Base-by-base conservation (phyloP, 2,329 filamentous ascomycete species). In the Verticillium alfalfae region DNA sequence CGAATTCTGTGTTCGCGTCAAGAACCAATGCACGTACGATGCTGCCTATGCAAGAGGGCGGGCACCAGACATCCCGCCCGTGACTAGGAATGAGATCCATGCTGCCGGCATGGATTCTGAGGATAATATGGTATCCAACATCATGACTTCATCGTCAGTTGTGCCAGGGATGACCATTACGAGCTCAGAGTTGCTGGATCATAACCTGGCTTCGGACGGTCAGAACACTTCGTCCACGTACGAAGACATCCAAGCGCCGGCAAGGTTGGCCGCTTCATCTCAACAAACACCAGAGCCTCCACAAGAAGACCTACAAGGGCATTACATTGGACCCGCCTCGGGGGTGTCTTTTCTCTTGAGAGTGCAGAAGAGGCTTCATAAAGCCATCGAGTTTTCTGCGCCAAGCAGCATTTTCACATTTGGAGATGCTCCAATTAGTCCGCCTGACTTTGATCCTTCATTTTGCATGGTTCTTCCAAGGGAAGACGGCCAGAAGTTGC, bases 21-120 rank as follows among this genome's bases (percentile, higher is more conserved):
- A 68, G 31, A 64, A 67, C 5, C 65, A 65, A 13, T 84, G 82
- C 70, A 78, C 79, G n/a, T 84, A 81, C 65, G 77, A 78, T 31
- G 79, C 81, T 26, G 73, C 75, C 0, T 84, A 84, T 66, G 79
- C 76, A n/a, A 72, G 81, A 63, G 79, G 79, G 4, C 71, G 79
- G 65, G 62, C 78, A 36, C 78, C 79, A 8, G 73, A 75, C 36
- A 70, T 80, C 41, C 68, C 74, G 34, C 58, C 57, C 61, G 56
- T 67, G 62, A 54, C 64, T 61, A 52, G 63, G 61, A 58, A 60
- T 38, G 59, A 52, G 60, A 56, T 57, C 38, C 60, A 59, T 57
- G 38, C 58, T 59, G 60, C 52, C 56, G 58, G 12, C 54, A 59
- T 49, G 59, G 58, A 49, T 62, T 62, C 59, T 13, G 18, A 16